phyloP scores from a whole-genome alignment of 2,329 filamentous ascomycete species.

The Catunica adiposa region DNA sequence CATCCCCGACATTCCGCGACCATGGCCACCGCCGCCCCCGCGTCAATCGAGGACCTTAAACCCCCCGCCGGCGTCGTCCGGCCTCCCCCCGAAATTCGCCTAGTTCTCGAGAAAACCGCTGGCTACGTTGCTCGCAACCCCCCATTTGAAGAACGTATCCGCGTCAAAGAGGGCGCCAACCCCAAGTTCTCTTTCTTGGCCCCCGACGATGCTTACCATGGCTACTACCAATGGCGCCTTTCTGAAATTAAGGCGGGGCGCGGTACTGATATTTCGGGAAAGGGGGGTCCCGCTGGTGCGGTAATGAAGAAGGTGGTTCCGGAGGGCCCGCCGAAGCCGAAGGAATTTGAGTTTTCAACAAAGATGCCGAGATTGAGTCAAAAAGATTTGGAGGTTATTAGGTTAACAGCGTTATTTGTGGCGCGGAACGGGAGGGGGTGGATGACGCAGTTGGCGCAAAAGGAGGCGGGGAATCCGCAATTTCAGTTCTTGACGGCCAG shows the following conservation, averaged over 20 bases:
- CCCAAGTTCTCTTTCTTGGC: constrained; percentile 85
- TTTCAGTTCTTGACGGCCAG: constrained; percentile 93
- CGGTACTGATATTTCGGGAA: constrained; percentile 62
- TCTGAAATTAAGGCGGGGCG: constrained; percentile 71
- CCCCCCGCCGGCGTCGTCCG: constrained; percentile 71
- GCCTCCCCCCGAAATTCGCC: constrained; percentile 75
- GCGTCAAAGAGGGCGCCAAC: constrained; percentile 67
- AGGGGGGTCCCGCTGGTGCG: constrained; percentile 42
- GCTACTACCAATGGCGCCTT: constrained; percentile 83
- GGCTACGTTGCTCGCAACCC: constrained; percentile 63
- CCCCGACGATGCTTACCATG: constrained; percentile 63
- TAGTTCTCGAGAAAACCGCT: constrained; percentile 80
- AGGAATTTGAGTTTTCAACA: constrained; percentile 82
- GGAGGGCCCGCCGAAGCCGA: constrained; percentile 67
- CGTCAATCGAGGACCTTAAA: constrained; percentile 48
- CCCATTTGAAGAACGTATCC: constrained; percentile 67
- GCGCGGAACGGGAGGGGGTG: constrained; percentile 86
- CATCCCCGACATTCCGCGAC: not conserved
- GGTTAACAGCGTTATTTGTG: constrained; percentile 74
- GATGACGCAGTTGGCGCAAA: constrained; percentile 76
- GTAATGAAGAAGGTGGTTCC: constrained; percentile 41
- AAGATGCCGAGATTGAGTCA: constrained; percentile 96
- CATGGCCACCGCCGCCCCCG: not conserved
- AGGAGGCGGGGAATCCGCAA: constrained; percentile 78
- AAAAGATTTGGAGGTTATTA: constrained; percentile 63